phyloP scores from a whole-genome alignment of 2,329 filamentous ascomycete species.

The Aspergillus carbonarius region DNA sequence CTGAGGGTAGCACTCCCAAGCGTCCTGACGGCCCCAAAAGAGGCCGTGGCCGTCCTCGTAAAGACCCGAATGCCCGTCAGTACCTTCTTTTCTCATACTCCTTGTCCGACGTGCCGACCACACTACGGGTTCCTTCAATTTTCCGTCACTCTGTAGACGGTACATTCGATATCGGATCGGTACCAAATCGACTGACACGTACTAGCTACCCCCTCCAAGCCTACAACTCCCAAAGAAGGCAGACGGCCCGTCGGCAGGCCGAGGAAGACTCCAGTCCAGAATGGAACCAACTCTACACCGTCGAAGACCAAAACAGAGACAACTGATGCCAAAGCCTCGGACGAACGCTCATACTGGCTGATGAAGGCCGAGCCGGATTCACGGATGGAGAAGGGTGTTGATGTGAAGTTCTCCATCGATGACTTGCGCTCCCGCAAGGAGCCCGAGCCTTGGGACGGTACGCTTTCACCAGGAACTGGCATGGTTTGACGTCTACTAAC shows the following conservation, averaged over 20 bases:
- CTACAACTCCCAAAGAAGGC: constrained; percentile 20
- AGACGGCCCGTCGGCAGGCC: constrained; percentile 22
- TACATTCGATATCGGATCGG: not conserved
- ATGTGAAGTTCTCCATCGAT: constrained; percentile 93
- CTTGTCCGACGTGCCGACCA: not conserved
- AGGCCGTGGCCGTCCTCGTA: constrained; percentile 35
- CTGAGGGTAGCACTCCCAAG: constrained; percentile 24
- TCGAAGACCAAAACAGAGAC: constrained; percentile 18
- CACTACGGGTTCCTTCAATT: not conserved
- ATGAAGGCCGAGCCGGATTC: constrained; percentile 88
- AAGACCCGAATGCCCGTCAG: constrained; percentile 17
- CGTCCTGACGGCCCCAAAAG: constrained; percentile 31
- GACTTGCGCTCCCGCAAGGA: constrained; percentile 70
- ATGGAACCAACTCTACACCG: constrained; percentile 17
- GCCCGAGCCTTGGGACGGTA: constrained; percentile 91
- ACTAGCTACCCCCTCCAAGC: constrained; percentile 17
- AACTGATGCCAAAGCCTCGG: constrained; percentile 15
- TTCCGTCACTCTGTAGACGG: not conserved
- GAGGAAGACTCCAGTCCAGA: constrained; percentile 20
- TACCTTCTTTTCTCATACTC: not conserved
- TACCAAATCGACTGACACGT: not conserved
- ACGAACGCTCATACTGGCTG: constrained; percentile 65
- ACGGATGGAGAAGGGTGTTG: constrained; percentile 78
- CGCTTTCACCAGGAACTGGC: constrained; percentile 29
- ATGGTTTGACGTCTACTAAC: constrained; percentile 7